Conservation (phyloP, 805 yeast species). For the Helenozyma baotianmanensis region DNA sequence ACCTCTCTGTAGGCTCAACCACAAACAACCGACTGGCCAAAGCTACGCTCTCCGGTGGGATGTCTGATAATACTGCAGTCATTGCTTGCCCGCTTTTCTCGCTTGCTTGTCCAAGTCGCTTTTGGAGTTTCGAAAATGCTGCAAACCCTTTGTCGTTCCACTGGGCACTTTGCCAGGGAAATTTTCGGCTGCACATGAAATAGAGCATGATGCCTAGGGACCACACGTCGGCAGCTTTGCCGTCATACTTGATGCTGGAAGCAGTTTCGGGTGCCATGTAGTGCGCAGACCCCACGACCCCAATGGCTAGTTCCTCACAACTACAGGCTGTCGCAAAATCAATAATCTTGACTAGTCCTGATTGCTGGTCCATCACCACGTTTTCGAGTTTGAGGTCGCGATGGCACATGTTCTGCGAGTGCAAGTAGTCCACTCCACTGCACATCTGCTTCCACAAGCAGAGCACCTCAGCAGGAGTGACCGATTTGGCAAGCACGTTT, state of each 20-base stretch:
- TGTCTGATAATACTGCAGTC: too few relatives aligned
- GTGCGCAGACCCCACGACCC: conserved; percentile 45
- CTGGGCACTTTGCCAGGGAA: conserved; percentile 48
- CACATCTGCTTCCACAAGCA: conserved; percentile 41
- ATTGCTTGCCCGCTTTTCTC: background rate
- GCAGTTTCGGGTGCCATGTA: conserved; percentile 48
- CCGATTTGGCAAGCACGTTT: background rate
- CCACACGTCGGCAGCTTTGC: conserved; percentile 45
- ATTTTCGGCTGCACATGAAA: conserved; percentile 23
- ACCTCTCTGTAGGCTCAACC: too few relatives aligned
- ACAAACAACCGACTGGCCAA: too few relatives aligned
- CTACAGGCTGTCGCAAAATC: conserved; percentile 36
- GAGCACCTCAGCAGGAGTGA: conserved; percentile 12
- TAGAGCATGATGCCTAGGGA: conserved; percentile 43
- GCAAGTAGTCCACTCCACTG: conserved; percentile 36
- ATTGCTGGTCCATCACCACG: conserved; percentile 26
- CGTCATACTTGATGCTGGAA: conserved; percentile 32
- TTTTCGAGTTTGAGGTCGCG: conserved; percentile 50
- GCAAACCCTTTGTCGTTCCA: conserved; percentile 22
- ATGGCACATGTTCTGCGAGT: conserved; percentile 36
- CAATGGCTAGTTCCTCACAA: conserved; percentile 21
- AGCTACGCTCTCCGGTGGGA: too few relatives aligned
- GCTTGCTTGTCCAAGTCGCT: background rate
- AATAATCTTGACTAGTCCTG: conserved; percentile 37
- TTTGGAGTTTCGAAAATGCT: conserved; percentile 1